phyloP scores from a whole-genome alignment of 805 yeast species.

The Pichia gijzeniarum region DNA sequence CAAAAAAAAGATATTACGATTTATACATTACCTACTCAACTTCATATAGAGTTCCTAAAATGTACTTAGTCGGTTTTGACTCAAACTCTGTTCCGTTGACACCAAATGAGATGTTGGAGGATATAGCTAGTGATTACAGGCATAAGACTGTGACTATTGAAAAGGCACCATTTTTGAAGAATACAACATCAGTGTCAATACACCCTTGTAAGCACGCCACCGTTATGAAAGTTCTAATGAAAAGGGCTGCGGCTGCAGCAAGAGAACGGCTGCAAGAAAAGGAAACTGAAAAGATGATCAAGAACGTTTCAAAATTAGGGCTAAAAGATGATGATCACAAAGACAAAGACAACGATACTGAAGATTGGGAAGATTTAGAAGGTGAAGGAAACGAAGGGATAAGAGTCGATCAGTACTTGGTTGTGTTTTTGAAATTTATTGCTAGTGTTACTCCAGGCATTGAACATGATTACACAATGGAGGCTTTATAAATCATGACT shows the following conservation, averaged over 20 bases:
- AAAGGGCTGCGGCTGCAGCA: slow-evolving; percentile 53
- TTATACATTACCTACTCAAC: slow-evolving; percentile 90
- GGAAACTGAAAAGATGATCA: slow-evolving; percentile 26
- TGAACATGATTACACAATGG: slow-evolving; percentile 98
- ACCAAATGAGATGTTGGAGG: slow-evolving; percentile 92
- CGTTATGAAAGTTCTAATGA: slow-evolving; percentile 86
- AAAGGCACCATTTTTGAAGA: slow-evolving; percentile 74
- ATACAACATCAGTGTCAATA: slow-evolving; percentile 76
- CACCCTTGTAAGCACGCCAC: slow-evolving; percentile 96
- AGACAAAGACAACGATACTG: slow-evolving; percentile 15
- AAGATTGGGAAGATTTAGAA: slow-evolving; percentile 23
- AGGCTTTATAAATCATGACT: slow-evolving; percentile 49
- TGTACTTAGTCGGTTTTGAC: slow-evolving; percentile 84
- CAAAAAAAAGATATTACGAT: slow-evolving; percentile 67
- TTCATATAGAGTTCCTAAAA: slow-evolving; percentile 90
- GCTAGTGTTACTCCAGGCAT: slow-evolving; percentile 97
- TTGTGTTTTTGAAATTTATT: slow-evolving; percentile 86
- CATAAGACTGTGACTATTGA: slow-evolving; percentile 97
- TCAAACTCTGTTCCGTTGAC: slow-evolving; percentile 78
- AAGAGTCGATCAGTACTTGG: slow-evolving; percentile 84
- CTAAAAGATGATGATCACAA: slow-evolving; percentile 30
- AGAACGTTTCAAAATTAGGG: slow-evolving; percentile 43
- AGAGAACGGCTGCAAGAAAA: slow-evolving; percentile 21
- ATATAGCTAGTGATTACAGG: slow-evolving; percentile 83
- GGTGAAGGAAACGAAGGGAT: slow-evolving; percentile 33